These are phyloP conservation scores for Puccinia novopanici DNA, from an alignment of 1,284 basidiomycete species.

Conservation along the genomic window DNA sequence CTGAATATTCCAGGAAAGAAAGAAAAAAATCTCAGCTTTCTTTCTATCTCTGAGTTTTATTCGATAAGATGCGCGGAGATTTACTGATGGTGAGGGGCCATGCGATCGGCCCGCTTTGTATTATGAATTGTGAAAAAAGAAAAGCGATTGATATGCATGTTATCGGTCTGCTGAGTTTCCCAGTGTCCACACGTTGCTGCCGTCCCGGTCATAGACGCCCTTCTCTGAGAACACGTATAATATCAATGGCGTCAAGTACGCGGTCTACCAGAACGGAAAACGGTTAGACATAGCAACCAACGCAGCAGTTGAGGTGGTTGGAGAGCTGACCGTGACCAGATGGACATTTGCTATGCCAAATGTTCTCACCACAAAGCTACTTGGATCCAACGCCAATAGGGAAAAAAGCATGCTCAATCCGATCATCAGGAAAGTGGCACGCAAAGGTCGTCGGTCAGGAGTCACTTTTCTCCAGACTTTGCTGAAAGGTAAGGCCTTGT, in stretches of 20 bases:
- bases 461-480: conserved; percentile 27
- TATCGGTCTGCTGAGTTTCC: conserved; percentile 27
- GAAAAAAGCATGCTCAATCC: background rate
- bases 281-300: background rate
- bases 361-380: background rate
- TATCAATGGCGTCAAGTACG: conserved; percentile 23
- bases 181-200: conserved; percentile 31
- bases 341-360: background rate
- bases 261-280: background rate
- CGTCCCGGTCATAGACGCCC: conserved; percentile 30
- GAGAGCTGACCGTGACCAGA: background rate
- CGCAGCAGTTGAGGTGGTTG: background rate
- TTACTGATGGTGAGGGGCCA: conserved; percentile 12
- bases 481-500: conserved; percentile 23
- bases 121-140: background rate
- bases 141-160: conserved; percentile 2
- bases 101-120: background rate
- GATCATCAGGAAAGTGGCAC: conserved; percentile 30
- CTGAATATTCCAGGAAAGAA: background rate
- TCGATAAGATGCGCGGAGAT: background rate
- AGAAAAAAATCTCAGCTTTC: background rate
- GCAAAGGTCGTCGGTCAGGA: conserved; percentile 3
- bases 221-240: conserved; percentile 12
- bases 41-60: background rate
- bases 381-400: background rate